Conservation (phyloP, 768 basidiomycete species). For the Gymnopilus junonius region DNA sequence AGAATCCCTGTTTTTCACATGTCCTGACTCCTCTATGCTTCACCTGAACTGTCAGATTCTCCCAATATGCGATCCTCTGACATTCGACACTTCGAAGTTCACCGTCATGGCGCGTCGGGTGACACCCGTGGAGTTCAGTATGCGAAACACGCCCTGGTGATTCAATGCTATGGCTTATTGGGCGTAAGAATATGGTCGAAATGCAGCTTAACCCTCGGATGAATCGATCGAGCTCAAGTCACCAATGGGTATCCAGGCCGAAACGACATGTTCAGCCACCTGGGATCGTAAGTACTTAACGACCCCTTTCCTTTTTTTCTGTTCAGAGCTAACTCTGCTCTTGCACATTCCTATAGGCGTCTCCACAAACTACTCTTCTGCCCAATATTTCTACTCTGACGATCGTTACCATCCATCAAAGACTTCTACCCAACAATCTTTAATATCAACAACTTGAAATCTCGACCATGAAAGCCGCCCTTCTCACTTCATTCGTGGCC, state of each 20-base stretch:
- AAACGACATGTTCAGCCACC: slow-evolving; percentile 1
- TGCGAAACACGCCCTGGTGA: no score
- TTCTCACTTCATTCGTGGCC: slow-evolving; percentile 16
- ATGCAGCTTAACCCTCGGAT: not conserved
- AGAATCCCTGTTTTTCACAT: no score
- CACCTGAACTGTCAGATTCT: no score
- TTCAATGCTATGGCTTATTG: no score
- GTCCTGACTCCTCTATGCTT: no score
- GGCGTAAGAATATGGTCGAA: no score
- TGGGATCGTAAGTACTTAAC: not conserved
- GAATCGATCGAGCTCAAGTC: no score
- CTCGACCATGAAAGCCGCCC: slow-evolving; percentile 15
- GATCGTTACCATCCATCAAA: not conserved
- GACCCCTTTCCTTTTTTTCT: no score
- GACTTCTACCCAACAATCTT: slow-evolving; percentile 14
- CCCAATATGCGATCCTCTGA: no score
- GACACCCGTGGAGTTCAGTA: no score
- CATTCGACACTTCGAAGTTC: no score
- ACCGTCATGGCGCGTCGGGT: no score
- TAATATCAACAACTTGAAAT: slow-evolving; percentile 7
- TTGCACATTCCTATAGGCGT: not conserved
- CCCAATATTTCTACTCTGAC: not conserved
- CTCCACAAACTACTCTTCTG: not conserved
- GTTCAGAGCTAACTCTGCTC: not conserved
- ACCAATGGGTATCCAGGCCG: not conserved